Conservation (phyloP, 129 eudicot species). For the Pseudognaphalium luteoalbum region DNA sequence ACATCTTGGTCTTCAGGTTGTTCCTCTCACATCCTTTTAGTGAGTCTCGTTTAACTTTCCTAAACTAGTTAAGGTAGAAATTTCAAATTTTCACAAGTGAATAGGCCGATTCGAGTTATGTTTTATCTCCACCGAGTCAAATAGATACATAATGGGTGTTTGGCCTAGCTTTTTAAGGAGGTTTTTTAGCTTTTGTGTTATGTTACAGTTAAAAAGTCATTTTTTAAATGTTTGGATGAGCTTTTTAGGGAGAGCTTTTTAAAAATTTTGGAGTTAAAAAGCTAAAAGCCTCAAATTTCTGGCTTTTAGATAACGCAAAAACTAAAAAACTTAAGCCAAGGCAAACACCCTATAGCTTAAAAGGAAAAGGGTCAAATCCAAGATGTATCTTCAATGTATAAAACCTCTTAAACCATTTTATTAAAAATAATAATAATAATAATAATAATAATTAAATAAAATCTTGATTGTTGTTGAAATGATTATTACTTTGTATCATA, state of each 20-base stretch:
- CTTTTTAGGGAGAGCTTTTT: no score
- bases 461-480: neutral
- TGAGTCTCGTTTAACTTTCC: neutral
- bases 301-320: no score
- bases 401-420: conserved; percentile 5
- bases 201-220: no score
- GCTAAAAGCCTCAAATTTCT: no score
- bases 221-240: no score
- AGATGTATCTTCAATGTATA: neutral
- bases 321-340: no score
- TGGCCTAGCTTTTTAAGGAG: no score
- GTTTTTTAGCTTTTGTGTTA: no score
- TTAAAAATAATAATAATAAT: no score
- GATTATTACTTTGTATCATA: neutral
- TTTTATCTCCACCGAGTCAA: neutral
- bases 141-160: no score
- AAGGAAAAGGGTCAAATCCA: neutral
- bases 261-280: no score
- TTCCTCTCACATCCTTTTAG: conserved; percentile 12
- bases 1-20: conserved; percentile 80
- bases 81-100: neutral
- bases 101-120: neutral
- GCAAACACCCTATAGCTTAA: no score
- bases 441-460: neutral
- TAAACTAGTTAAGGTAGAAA: neutral